phyloP scores from a whole-genome alignment of 1,284 basidiomycete genomes.

The Tremellales sp. region DNA sequence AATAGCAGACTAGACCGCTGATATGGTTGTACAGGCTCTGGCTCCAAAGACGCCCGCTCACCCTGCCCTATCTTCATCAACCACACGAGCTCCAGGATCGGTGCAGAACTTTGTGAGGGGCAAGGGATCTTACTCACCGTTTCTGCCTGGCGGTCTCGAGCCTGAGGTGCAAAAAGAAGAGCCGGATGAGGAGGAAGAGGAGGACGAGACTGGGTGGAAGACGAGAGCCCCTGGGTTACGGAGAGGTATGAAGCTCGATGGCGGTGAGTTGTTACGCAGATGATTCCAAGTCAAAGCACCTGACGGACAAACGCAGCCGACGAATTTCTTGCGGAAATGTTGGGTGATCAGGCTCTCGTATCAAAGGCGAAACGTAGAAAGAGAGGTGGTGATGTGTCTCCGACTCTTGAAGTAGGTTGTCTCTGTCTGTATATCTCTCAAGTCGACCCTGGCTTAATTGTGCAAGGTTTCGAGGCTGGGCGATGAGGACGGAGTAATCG shows the following conservation, averaged over 20 bases:
- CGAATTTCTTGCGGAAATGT: slow-evolving; percentile 44
- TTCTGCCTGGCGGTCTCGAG: slow-evolving; percentile 79
- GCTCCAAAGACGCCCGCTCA: slow-evolving; percentile 52
- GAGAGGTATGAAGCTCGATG: slow-evolving; percentile 40
- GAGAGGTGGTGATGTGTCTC: slow-evolving; percentile 32
- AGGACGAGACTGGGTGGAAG: slow-evolving; percentile 46
- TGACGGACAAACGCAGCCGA: slow-evolving; percentile 26
- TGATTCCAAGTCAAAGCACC: background rate
- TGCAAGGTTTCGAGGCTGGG: slow-evolving; percentile 27
- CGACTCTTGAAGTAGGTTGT: slow-evolving; percentile 26
- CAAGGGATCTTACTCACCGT: slow-evolving; percentile 86
- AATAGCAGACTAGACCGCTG: slow-evolving; percentile 3
- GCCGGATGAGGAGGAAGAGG: slow-evolving; percentile 37
- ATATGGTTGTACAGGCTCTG: slow-evolving; percentile 26
- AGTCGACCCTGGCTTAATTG: no score
- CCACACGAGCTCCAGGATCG: slow-evolving; percentile 75
- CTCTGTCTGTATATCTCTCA: no score
- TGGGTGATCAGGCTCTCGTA: slow-evolving; percentile 36
- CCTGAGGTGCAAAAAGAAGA: slow-evolving; percentile 38
- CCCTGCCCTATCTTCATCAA: slow-evolving; percentile 72
- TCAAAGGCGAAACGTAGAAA: slow-evolving; percentile 38
- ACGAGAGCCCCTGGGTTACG: slow-evolving; percentile 38
- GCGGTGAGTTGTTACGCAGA: slow-evolving; percentile 25
- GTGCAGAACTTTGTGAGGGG: slow-evolving; percentile 81
- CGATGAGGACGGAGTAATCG: slow-evolving; percentile 24